Base-by-base conservation (phyloP, 441 rosid species). In the Breynia disticha region DNA sequence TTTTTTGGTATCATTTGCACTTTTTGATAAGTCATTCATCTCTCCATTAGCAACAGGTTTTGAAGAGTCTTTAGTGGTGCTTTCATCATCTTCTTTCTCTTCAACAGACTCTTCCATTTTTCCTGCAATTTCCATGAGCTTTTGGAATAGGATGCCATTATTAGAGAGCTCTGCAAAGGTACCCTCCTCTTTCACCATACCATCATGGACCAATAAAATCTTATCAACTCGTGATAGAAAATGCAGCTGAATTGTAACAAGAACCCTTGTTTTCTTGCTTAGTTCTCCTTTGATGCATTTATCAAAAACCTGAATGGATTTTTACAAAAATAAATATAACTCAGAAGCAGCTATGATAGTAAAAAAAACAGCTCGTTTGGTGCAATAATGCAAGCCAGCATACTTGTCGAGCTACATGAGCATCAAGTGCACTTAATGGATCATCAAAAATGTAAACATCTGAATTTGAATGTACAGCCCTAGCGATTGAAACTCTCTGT, bases 401-500 rank as follows among this genome's bases (percentile, higher is more conserved):
- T 69, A 94, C 99, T 95, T 90, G 88, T 43, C 70, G 84, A 56
- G 86, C 93, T 59, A 95, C 95, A 58, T 95, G 90, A 54, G 97
- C 95, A 73, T 95, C 97, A 11, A 95, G 73, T 64, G 99, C 97
- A 79, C 97, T 90, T 68, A 95, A 79, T 63, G 97, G 99, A 57
- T 95, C 97, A 77, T 95, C 99, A 55, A 95, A 87, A 60, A 95
- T 79, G 65, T 83, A 90, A 5, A 95, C 82, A 64, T 95, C 97
- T 7, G 97, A 77, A 66, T 82, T 74, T 41, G 97, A 86, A 71
- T 90, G 90, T 65, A 95, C 78, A 64, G 97, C 99, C 66, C 99
- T 82, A 38, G 99, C 99, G 87, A 95, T 76, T 54, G 97, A 90
- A 67, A 95, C 79, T 76, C 99, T 90, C 75, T 90, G 97, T 76